phyloP scores from a whole-genome alignment of 495 filamentous ascomycete species.

The Penicillium tannophilum region DNA sequence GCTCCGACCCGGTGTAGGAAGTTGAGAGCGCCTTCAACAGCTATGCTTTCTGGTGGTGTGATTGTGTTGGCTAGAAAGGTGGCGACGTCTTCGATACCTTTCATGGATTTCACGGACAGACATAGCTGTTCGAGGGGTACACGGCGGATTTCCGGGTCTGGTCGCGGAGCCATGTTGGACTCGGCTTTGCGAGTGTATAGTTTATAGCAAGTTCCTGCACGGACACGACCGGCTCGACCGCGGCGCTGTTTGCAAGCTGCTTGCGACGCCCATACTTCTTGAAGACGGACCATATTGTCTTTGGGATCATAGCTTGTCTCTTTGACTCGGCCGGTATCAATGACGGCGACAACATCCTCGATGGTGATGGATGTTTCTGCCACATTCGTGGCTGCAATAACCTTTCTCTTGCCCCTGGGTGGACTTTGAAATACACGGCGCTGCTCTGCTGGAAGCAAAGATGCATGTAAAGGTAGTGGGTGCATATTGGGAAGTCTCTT shows the following conservation, averaged over 20 bases:
- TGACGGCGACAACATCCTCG: slow-evolving; percentile 93
- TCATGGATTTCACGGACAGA: slow-evolving; percentile 90
- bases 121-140: slow-evolving; percentile 95
- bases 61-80: slow-evolving; percentile 82
- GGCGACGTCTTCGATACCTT: slow-evolving; percentile 74
- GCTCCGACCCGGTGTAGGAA: slow-evolving; percentile 86
- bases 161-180: slow-evolving; percentile 81
- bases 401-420: slow-evolving; percentile 80
- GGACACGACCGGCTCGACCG: slow-evolving; percentile 90
- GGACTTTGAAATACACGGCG: slow-evolving; percentile 78
- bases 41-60: slow-evolving; percentile 80
- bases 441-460: slow-evolving; percentile 83
- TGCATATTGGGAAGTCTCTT: slow-evolving; percentile 69
- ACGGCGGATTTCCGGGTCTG: slow-evolving; percentile 89
- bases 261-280: slow-evolving; percentile 92
- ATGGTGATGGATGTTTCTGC: slow-evolving; percentile 99
- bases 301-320: slow-evolving; percentile 92
- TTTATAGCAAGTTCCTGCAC: slow-evolving; percentile 91
- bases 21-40: slow-evolving; percentile 79
- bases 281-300: slow-evolving; percentile 91
- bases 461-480: slow-evolving; percentile 88
- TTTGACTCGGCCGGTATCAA: slow-evolving; percentile 93
- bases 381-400: slow-evolving; percentile 93
- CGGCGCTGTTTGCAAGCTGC: slow-evolving; percentile 97
- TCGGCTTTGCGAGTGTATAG: slow-evolving; percentile 87